A percentile compares a stretch with the other conserved stretches of the same genome.
Evolutionary conservation across 495 filamentous ascomycete species (phyloP).

Genomic region (Xylaria bambusicola): DNA sequence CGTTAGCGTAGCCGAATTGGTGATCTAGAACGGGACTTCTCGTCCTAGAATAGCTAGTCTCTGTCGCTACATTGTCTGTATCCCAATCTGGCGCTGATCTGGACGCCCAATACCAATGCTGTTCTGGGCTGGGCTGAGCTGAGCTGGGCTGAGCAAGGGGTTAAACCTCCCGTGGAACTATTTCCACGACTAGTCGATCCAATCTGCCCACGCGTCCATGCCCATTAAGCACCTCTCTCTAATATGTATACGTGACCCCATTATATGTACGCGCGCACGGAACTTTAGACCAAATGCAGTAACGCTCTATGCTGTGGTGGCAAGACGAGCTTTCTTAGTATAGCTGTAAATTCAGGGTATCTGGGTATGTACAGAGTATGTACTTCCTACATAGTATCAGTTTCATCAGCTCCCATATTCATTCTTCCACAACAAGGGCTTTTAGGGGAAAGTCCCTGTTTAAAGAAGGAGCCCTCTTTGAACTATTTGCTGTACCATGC

Average conservation of each 20-base stretch:
- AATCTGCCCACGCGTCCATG: background rate
- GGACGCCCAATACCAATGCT: background rate
- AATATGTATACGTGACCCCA: background rate
- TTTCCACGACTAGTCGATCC: background rate
- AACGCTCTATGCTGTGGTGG: background rate
- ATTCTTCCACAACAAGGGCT: too few species aligned
- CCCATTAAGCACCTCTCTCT: background rate
- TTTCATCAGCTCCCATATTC: too few species aligned
- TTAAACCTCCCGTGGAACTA: background rate
- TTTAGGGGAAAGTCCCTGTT: too few species aligned
- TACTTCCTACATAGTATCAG: too few species aligned
- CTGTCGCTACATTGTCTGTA: background rate
- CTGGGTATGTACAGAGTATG: too few species aligned
- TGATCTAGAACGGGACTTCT: constrained; percentile 5
- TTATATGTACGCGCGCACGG: background rate
- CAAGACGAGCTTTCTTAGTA: background rate
- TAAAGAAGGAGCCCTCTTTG: too few species aligned
- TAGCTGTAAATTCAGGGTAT: background rate
- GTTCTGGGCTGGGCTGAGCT: background rate
- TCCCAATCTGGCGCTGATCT: background rate
- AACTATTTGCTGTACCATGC: too few species aligned
- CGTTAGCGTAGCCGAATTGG: constrained; percentile 2
- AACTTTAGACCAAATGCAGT: background rate
- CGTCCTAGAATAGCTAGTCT: constrained; percentile 6
- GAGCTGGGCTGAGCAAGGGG: background rate